These are phyloP conservation scores for Colletotrichum magnum DNA, from an alignment of 2,329 filamentous ascomycete genomes.

Conservation along the genomic window DNA sequence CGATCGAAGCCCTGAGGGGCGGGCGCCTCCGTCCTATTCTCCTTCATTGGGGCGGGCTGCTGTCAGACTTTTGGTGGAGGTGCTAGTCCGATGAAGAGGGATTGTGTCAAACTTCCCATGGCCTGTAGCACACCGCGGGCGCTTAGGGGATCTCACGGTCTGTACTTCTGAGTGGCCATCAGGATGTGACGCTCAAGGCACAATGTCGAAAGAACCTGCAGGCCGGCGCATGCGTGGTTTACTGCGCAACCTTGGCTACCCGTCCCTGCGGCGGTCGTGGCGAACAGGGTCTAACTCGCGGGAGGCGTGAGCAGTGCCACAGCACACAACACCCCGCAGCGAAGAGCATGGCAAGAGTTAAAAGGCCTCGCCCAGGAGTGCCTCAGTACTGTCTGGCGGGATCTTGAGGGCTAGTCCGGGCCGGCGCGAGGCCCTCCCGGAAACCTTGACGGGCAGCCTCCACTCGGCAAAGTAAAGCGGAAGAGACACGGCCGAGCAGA, in stretches of 20 bases:
- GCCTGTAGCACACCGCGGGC: slow-evolving; percentile 4
- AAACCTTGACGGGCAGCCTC: neutral
- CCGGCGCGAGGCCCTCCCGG: slow-evolving; percentile 4
- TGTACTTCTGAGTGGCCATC: slow-evolving; percentile 27
- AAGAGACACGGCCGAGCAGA: neutral
- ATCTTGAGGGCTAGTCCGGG: slow-evolving; percentile 18
- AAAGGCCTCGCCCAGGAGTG: neutral
- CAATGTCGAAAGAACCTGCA: slow-evolving; percentile 32
- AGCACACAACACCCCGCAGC: neutral
- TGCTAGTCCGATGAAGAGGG: neutral
- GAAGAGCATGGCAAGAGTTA: no score
- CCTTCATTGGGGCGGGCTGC: neutral
- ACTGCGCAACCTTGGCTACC: slow-evolving; percentile 20
- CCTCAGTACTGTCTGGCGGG: slow-evolving; percentile 12
- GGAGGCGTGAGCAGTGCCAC: neutral
- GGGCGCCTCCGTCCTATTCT: slow-evolving; percentile 6
- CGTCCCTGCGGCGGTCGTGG: slow-evolving; percentile 18
- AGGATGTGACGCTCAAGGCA: slow-evolving; percentile 22
- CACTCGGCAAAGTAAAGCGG: neutral
- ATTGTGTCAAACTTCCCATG: neutral
- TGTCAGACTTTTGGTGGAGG: neutral
- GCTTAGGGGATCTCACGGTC: slow-evolving; percentile 19
- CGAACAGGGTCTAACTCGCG: slow-evolving; percentile 1
- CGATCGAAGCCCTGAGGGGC: neutral
- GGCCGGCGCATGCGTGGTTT: slow-evolving; percentile 34